A percentile compares a stretch with the other conserved stretches of the same genome.
Conservation (phyloP, 345 rosid species). For the Geranium rotundifolium region DNA sequence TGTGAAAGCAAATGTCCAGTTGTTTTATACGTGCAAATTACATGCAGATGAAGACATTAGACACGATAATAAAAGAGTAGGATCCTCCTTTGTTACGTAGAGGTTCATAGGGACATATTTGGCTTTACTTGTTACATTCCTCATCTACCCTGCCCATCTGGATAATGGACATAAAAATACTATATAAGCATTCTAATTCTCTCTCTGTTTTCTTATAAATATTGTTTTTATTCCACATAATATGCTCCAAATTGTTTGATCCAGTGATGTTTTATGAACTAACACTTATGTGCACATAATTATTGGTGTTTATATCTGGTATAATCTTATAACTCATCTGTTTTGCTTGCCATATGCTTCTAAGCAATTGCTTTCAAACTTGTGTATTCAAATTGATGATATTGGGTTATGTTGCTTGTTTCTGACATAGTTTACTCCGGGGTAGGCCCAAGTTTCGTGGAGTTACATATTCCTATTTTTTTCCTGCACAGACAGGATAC, state of each 20-base stretch:
- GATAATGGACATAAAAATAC: too few relatives aligned
- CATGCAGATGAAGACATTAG: constrained; percentile 5
- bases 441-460: neutral
- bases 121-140: neutral
- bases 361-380: too few relatives aligned
- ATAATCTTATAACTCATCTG: too few relatives aligned
- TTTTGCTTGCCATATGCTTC: too few relatives aligned
- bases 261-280: too few relatives aligned
- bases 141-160: too few relatives aligned
- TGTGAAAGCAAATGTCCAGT: neutral
- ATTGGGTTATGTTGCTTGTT: neutral
- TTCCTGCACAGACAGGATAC: neutral
- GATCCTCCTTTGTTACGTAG: neutral
- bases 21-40: neutral
- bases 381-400: neutral
- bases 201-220: too few relatives aligned
- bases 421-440: neutral
- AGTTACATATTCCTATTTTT: neutral
- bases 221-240: too few relatives aligned
- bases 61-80: constrained; percentile 2
- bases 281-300: too few relatives aligned
- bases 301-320: too few relatives aligned
- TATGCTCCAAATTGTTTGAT: too few relatives aligned
- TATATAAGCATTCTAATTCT: too few relatives aligned
- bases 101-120: neutral